These are phyloP conservation scores for Bipolaris zeicola DNA, from an alignment of 2,329 filamentous ascomycete genomes.

Conservation along the genomic window DNA sequence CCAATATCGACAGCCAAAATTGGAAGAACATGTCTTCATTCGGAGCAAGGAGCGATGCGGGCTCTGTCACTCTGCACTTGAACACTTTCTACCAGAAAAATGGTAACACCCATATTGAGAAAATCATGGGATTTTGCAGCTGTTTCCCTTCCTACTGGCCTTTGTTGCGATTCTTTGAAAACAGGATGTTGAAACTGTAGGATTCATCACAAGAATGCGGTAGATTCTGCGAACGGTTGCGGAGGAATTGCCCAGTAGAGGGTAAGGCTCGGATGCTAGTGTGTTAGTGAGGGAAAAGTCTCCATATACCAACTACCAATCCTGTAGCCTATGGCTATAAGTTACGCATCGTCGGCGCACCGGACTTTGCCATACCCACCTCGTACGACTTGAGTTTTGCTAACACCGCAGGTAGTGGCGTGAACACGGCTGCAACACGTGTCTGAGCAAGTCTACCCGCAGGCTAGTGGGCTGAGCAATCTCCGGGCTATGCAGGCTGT, in stretches of 20 bases:
- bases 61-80: background rate
- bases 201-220: constrained; percentile 5
- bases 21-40: background rate
- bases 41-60: background rate
- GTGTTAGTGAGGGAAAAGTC: background rate
- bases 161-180: background rate
- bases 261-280: background rate
- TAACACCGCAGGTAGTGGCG: background rate
- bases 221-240: background rate
- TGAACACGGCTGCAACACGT: background rate
- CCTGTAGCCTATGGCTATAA: background rate
- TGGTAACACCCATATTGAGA: background rate
- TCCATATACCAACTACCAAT: background rate
- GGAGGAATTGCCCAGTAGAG: background rate
- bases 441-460: background rate
- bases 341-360: background rate
- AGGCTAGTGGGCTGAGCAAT: background rate
- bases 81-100: background rate
- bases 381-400: background rate
- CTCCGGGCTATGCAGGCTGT: constrained; percentile 5
- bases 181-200: background rate
- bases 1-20: background rate
- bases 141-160: constrained; percentile 2
- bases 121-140: background rate
- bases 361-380: background rate